These are phyloP conservation scores for Coemansia sp. DNA, from an alignment of 192 early-diverging fungal species.

Conservation along the genomic window DNA sequence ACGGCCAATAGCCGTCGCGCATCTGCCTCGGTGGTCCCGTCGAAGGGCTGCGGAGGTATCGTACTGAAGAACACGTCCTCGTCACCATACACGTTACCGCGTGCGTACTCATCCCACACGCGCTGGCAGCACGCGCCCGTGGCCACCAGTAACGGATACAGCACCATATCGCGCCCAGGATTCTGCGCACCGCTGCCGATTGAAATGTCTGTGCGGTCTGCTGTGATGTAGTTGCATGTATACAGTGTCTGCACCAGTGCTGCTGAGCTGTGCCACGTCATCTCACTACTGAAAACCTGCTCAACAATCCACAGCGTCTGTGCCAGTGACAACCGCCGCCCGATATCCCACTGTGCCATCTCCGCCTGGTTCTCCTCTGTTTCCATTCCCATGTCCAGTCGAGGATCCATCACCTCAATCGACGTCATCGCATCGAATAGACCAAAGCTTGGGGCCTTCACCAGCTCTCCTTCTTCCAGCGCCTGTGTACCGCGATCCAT, in stretches of 20 bases:
- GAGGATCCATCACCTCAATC: slow-evolving; percentile 46
- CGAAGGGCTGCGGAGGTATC: slow-evolving; percentile 15
- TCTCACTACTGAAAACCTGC: slow-evolving; percentile 38
- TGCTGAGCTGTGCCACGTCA: slow-evolving; percentile 42
- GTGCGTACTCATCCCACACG: slow-evolving; percentile 39
- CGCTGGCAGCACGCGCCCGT: slow-evolving; percentile 22
- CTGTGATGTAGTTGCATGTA: slow-evolving; percentile 44
- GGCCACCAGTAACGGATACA: slow-evolving; percentile 38
- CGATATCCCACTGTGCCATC: slow-evolving; percentile 35
- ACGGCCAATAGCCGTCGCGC: slow-evolving; percentile 9
- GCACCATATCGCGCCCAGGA: slow-evolving; percentile 27
- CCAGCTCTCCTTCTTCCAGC: slow-evolving; percentile 30
- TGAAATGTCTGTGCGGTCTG: background rate
- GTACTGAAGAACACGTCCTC: slow-evolving; percentile 41
- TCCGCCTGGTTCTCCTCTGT: slow-evolving; percentile 15
- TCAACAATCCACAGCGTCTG: slow-evolving; percentile 36
- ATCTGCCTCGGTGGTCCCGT: slow-evolving; percentile 17
- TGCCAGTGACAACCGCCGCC: slow-evolving; percentile 10
- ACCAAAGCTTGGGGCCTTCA: slow-evolving; percentile 18
- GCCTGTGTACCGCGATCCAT: slow-evolving; percentile 7
- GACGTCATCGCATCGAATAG: slow-evolving; percentile 41
- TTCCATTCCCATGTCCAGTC: slow-evolving; percentile 51
- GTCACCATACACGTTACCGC: slow-evolving; percentile 35
- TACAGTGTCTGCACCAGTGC: slow-evolving; percentile 46
- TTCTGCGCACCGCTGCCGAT: slow-evolving; percentile 7